phyloP scores from a whole-genome alignment of 1,139 yeast species.

The Suhomyces ambrosiae region DNA sequence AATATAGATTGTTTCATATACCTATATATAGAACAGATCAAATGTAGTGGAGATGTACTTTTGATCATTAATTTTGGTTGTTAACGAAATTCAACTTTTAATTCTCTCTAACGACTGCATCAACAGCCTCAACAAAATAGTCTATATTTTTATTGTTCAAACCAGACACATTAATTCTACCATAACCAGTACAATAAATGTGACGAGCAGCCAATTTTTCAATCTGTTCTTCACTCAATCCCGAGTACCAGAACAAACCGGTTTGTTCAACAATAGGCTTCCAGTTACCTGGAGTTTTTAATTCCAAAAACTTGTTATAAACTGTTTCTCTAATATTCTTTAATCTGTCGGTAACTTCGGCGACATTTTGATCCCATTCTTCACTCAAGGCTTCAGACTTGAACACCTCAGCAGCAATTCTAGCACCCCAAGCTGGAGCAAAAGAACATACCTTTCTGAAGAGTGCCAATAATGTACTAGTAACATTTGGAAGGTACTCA shows the following conservation, averaged over 20 bases:
- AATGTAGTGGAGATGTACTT: not conserved
- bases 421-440: slow-evolving; percentile 51
- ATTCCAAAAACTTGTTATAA: slow-evolving; percentile 29
- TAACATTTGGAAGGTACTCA: slow-evolving; percentile 23
- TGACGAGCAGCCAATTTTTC: slow-evolving; percentile 36
- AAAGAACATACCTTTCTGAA: slow-evolving; percentile 46
- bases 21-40: not conserved
- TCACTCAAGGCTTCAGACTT: slow-evolving; percentile 26
- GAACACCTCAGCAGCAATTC: slow-evolving; percentile 37
- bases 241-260: slow-evolving; percentile 50
- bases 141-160: slow-evolving; percentile 40
- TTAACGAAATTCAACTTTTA: slow-evolving; percentile 1
- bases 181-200: slow-evolving; percentile 39
- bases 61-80: no score
- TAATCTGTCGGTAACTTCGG: slow-evolving; percentile 32
- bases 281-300: slow-evolving; percentile 49
- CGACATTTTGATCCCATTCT: slow-evolving; percentile 41
- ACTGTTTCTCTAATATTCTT: slow-evolving; percentile 31
- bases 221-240: slow-evolving; percentile 37
- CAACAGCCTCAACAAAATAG: slow-evolving; percentile 38
- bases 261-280: slow-evolving; percentile 36
- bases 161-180: slow-evolving; percentile 50
- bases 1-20: slow-evolving; percentile 5
- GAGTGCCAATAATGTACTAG: slow-evolving; percentile 29
- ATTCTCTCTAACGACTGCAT: slow-evolving; percentile 38